Evolutionary conservation across 2,329 filamentous ascomycete species (phyloP).

Genomic region (Monosporascus sp.): DNA sequence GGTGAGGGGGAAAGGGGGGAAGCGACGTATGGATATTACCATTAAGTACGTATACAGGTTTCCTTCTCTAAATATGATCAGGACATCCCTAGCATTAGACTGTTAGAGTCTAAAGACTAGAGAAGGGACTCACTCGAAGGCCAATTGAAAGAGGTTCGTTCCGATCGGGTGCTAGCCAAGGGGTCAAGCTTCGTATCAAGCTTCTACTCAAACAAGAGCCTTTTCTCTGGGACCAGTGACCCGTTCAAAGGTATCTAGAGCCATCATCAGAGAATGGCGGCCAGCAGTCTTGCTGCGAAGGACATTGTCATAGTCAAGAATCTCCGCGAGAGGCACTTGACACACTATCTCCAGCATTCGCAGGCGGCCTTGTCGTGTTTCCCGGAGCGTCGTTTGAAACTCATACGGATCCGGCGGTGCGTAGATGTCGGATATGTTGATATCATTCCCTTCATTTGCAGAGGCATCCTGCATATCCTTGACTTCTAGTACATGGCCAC

Average conservation of each 20-base stretch:
- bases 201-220: slow-evolving; percentile 23
- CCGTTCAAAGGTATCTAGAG: slow-evolving; percentile 52
- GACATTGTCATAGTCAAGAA: slow-evolving; percentile 91
- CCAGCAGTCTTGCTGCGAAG: slow-evolving; percentile 85
- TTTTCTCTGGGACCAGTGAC: slow-evolving; percentile 53
- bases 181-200: slow-evolving; percentile 1
- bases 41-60: too few relatives aligned
- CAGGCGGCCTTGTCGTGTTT: slow-evolving; percentile 41
- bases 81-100: too few relatives aligned
- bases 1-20: too few relatives aligned
- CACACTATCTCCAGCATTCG: slow-evolving; percentile 67
- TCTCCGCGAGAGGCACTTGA: slow-evolving; percentile 88
- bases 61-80: too few relatives aligned
- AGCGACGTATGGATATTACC: too few relatives aligned
- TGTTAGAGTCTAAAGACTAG: too few relatives aligned
- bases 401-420: slow-evolving; percentile 81
- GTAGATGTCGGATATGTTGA: slow-evolving; percentile 75
- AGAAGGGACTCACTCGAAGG: too few relatives aligned
- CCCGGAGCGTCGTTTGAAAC: slow-evolving; percentile 51
- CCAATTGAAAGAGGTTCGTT: too few relatives aligned
- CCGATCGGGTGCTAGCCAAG: neutral
- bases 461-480: slow-evolving; percentile 63
- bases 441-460: slow-evolving; percentile 49
- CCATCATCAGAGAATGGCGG: slow-evolving; percentile 58
- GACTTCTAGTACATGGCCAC: slow-evolving; percentile 71